These are phyloP conservation scores for Butyriboletus loyo DNA, from an alignment of 768 basidiomycete species.

Conservation along the genomic window DNA sequence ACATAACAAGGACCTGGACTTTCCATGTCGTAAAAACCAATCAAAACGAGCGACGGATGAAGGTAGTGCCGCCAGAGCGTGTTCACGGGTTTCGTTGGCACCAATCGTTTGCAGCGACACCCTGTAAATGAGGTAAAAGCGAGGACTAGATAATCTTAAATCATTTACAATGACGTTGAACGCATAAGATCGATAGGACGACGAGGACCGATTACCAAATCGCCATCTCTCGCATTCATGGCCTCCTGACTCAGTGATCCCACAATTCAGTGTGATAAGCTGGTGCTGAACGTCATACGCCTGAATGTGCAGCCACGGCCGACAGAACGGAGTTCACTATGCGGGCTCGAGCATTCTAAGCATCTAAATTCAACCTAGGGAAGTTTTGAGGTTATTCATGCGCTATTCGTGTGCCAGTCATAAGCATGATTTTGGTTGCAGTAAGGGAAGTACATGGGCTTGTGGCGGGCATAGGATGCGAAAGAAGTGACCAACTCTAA, in stretches of 20 bases:
- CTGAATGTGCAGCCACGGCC: not conserved
- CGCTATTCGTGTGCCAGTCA: conserved; percentile 17
- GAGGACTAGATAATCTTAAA: not conserved
- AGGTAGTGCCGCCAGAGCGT: not conserved
- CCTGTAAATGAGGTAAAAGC: not conserved
- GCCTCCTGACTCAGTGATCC: not conserved
- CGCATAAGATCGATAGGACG: not conserved
- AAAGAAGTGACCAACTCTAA: conserved; percentile 25
- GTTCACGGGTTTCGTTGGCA: not conserved
- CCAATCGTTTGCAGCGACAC: not conserved
- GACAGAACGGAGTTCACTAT: not conserved
- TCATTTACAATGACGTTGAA: not conserved
- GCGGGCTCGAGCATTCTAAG: not conserved
- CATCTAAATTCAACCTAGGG: not conserved
- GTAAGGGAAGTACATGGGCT: conserved; percentile 37
- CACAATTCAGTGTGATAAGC: not conserved
- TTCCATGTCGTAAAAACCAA: not conserved
- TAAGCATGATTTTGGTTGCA: conserved; percentile 30
- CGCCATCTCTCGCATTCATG: not conserved
- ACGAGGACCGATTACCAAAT: not conserved
- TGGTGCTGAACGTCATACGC: not conserved
- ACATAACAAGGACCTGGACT: not conserved
- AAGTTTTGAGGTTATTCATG: not conserved
- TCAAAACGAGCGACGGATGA: not conserved
- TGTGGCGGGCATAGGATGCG: conserved; percentile 23